These are phyloP conservation scores for Gnomoniopsis smithogilvyi DNA, from an alignment of 2,329 filamentous ascomycete genomes.

Conservation along the genomic window DNA sequence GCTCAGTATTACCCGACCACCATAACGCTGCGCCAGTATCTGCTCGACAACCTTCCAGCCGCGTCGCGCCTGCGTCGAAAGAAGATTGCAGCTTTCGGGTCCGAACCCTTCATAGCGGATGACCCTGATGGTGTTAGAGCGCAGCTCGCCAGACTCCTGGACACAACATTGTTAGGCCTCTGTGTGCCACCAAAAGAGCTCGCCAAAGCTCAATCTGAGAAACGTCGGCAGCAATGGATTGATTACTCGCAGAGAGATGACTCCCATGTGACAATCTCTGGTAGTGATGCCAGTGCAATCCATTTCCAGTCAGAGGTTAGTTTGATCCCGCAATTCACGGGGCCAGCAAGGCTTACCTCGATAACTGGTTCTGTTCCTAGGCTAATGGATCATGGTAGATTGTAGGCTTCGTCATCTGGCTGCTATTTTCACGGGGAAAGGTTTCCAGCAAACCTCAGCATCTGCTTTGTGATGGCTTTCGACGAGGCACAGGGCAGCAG, in stretches of 20 bases:
- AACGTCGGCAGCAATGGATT: conserved; percentile 53
- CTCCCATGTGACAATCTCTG: conserved; percentile 51
- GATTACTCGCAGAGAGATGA: conserved; percentile 63
- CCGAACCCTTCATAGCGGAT: background rate
- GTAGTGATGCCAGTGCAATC: conserved; percentile 39
- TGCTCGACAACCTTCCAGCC: conserved; percentile 62
- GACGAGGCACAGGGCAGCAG: conserved; percentile 39
- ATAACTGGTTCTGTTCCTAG: background rate
- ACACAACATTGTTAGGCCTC: conserved; percentile 65
- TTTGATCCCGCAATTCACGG: conserved; percentile 1
- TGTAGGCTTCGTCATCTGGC: conserved; percentile 74
- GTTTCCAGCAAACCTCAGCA: conserved; percentile 57
- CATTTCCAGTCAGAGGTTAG: conserved; percentile 65
- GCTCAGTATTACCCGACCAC: conserved; percentile 65
- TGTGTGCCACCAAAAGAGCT: conserved; percentile 25
- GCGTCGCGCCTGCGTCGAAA: conserved; percentile 61
- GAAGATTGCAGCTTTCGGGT: conserved; percentile 49
- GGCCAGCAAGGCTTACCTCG: background rate
- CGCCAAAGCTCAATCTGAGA: conserved; percentile 23
- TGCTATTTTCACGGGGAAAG: conserved; percentile 63
- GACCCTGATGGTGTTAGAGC: conserved; percentile 27
- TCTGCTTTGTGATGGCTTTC: conserved; percentile 80
- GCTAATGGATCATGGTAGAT: conserved; percentile 47
- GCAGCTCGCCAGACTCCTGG: conserved; percentile 57
- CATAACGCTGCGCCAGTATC: conserved; percentile 66